Evolutionary conservation across 768 basidiomycete genomes (phyloP), one percentile per base, ranked within the genome.

Genomic region (Termitomyces sp.): DNA sequence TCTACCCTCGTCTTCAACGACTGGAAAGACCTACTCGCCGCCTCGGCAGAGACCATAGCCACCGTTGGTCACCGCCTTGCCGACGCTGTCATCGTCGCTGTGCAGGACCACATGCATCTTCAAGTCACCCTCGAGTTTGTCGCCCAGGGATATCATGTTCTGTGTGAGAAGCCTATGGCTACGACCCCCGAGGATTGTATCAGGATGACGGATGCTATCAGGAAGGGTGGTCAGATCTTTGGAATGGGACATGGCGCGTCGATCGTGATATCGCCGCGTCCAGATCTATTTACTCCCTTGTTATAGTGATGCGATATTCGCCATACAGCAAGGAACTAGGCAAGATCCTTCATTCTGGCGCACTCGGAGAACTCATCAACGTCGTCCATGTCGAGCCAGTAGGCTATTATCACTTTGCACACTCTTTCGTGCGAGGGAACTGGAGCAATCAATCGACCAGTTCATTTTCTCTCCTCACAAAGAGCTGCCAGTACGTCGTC

Each of bases 121-220:
- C 85, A 89, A 56, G 85, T 91, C 7, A 80, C 87, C 0, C 65
- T 80, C 9, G 88, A 85, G 0, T 93, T 92, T 70, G 85, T 85
- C 0, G 77, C 75, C 41, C 90, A 90, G 63, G 90, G 90, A 1
- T 94, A 94, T 64, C 85, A 93, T 62, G 89, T 95, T 54, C 76
- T 95, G 21, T 94, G 93, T 68, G 93, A 95, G 77, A 95, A 95
- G 66, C 93, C 93, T 0, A 90, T 95, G 87, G 89, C 91, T 0
- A 93, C 88, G 4, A 80, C 68, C 51, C 62, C 88, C 37, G 74
- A 78, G 51, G 90, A 90, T 59, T 89, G 92, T 56, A 66, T 94
- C 47, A 76, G 74, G 66, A 93, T 94, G 76, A 84, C 89, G 58
- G 72, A 74, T 32, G 88, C 83, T 0, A 77, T 94, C 30, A 84